Evolutionary conservation across 495 filamentous ascomycete genomes (phyloP), one percentile per base, ranked within the genome.

Genomic region (Lasiosphaeriaceae sp.): DNA sequence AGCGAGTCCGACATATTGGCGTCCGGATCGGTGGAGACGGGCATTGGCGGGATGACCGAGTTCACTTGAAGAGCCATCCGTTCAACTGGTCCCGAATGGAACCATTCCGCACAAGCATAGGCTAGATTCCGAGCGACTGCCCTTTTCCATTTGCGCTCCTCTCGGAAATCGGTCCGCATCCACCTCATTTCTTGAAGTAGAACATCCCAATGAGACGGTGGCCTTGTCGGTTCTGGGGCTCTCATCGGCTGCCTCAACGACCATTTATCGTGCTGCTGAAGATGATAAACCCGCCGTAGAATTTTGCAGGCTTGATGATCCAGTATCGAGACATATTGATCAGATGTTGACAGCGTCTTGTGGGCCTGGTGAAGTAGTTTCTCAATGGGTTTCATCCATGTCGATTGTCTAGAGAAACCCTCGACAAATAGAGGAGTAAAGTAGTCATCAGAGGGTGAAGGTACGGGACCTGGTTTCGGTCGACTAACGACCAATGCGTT

Each of bases 91-190:
- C 74, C 77, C 46, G 84, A 81, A 47, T 80, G 77, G 37, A 90
- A 80, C 80, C 87, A 97, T 62, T 91, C 86, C 1, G 88, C 87
- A 71, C 92, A 97, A 66, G 84, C 85, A 55, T 86, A 75, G 3
- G 91, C 92, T 44, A 92, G 77, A 50, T 85, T 86, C 51, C 83
- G 83, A 2, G 92, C 91, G 41, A 87, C 81, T 48, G 89, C 84
- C 57, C 86, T 84, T 70, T 97, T 97, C 90, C 90, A 96, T 68
- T 95, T 96, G 24, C 90, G 75, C 70, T 98, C 94, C 72, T 96
- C 90, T 29, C 88, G 80, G 64, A 97, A 97, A 74, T 98, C 94
- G 2, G 90, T 96, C 37, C 90, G 83, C 85, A 98, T 90, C 95
- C 94, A 97, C 70, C 90, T 96, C 83, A 92, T 89, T 72, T 98